A percentile compares a stretch with the other conserved stretches of the same genome.
These are phyloP conservation scores for Tetrapisispora fleetii DNA, from an alignment of 805 yeast species.

Conservation along the genomic window DNA sequence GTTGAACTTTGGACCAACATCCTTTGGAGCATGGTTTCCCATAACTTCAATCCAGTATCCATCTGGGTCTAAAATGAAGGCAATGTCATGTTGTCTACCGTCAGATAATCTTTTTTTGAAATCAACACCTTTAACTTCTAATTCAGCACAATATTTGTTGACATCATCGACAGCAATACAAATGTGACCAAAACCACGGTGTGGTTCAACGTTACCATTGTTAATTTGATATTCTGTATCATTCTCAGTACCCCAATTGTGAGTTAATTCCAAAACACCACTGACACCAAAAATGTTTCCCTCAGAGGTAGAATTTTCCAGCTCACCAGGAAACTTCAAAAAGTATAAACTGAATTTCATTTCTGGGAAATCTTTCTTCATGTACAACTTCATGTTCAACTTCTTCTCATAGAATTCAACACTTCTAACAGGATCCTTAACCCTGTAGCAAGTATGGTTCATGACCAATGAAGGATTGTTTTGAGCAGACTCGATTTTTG, in stretches of 20 bases:
- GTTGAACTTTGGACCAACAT: constrained; percentile 41
- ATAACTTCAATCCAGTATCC: constrained; percentile 95
- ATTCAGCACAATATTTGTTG: constrained; percentile 44
- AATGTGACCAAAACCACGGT: constrained; percentile 90
- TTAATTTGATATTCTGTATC: constrained; percentile 47
- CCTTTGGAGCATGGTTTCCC: constrained; percentile 32
- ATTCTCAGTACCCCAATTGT: constrained; percentile 63
- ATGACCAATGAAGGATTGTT: constrained; percentile 26
- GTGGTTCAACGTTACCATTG: constrained; percentile 78
- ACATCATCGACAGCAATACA: constrained; percentile 82
- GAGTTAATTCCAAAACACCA: constrained; percentile 80
- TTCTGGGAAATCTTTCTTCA: constrained; percentile 42
- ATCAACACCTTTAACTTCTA: constrained; percentile 52
- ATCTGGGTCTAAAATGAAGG: constrained; percentile 91
- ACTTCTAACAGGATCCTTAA: constrained; percentile 69
- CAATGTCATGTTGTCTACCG: constrained; percentile 89
- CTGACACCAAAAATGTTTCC: constrained; percentile 15
- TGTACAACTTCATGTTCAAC: constrained; percentile 62
- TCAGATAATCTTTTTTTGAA: constrained; percentile 80
- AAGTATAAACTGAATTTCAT: constrained; percentile 58
- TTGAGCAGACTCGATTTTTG: constrained; percentile 14
- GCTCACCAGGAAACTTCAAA: constrained; percentile 37
- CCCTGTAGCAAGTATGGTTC: constrained; percentile 71
- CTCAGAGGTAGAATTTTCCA: constrained; percentile 3
- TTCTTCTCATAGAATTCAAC: constrained; percentile 62